Evolutionary conservation across 768 basidiomycete genomes (phyloP).

Genomic region (Trametes cubensis): DNA sequence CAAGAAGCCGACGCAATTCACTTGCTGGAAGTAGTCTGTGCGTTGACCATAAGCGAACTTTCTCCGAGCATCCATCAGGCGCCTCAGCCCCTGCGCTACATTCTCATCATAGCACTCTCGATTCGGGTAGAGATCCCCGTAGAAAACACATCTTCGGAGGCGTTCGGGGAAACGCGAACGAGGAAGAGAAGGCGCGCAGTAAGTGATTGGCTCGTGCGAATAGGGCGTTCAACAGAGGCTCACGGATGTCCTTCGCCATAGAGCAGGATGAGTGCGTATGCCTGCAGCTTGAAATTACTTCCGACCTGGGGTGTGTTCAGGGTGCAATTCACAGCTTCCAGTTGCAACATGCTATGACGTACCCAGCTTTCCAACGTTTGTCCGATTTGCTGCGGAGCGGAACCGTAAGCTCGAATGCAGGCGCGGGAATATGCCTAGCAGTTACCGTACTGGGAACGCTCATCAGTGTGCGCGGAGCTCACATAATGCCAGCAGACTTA

Average conservation of each 20-base stretch:
- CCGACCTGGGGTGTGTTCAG: constrained; percentile 51
- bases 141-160: constrained; percentile 74
- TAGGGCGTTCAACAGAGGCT: constrained; percentile 32
- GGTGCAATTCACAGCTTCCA: background rate
- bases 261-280: constrained; percentile 79
- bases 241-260: constrained; percentile 74
- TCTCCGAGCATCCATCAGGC: constrained; percentile 64
- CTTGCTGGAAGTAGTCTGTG: constrained; percentile 59
- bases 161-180: background rate
- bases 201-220: constrained; percentile 1
- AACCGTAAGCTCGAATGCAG: background rate
- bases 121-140: constrained; percentile 80
- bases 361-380: constrained; percentile 87
- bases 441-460: constrained; percentile 59
- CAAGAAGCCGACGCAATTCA: constrained; percentile 77
- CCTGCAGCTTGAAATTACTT: constrained; percentile 74
- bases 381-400: constrained; percentile 54
- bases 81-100: constrained; percentile 51
- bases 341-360: constrained; percentile 26
- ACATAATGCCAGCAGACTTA: constrained; percentile 40
- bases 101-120: constrained; percentile 61
- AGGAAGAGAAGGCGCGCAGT: background rate
- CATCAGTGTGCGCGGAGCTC: background rate
- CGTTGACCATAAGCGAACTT: constrained; percentile 66
- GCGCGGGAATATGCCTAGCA: constrained; percentile 2